These are phyloP conservation scores for Perkinsus marinus DNA, from an alignment of 169 alveolate species.

Conservation along the genomic window DNA sequence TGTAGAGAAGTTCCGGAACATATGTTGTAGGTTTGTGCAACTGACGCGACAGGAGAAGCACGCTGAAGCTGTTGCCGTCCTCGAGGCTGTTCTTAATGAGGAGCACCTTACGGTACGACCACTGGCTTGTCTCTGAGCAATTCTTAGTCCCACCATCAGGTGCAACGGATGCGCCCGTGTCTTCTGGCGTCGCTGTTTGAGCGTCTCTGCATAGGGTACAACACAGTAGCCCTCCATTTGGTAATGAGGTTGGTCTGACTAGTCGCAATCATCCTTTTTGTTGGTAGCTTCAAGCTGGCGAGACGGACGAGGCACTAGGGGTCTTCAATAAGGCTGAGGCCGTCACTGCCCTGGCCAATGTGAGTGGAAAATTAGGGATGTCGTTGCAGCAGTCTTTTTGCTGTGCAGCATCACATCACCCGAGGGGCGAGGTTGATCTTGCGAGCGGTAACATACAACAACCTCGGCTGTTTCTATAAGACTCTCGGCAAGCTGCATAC, in stretches of 20 bases:
- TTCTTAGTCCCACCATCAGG: background rate
- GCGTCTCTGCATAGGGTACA: slow-evolving; percentile 22
- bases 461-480: slow-evolving; percentile 57
- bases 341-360: slow-evolving; percentile 25
- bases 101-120: background rate
- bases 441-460: slow-evolving; percentile 52
- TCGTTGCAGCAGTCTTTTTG: background rate
- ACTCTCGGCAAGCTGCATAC: slow-evolving; percentile 44
- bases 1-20: background rate
- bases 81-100: background rate
- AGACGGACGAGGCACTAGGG: slow-evolving; percentile 14
- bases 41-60: background rate
- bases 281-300: slow-evolving; percentile 2
- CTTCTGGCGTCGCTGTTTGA: slow-evolving; percentile 16
- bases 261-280: background rate
- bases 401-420: background rate
- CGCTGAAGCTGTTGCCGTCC: background rate
- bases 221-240: slow-evolving; percentile 7
- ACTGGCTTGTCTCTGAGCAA: background rate
- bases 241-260: background rate
- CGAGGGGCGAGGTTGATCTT: background rate
- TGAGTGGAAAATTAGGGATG: background rate
- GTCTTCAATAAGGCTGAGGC: slow-evolving; percentile 20
- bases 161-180: background rate
- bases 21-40: background rate